These are phyloP conservation scores for Dactylis glomerata DNA, from an alignment of 176 grass and related monocot species.

Conservation along the genomic window DNA sequence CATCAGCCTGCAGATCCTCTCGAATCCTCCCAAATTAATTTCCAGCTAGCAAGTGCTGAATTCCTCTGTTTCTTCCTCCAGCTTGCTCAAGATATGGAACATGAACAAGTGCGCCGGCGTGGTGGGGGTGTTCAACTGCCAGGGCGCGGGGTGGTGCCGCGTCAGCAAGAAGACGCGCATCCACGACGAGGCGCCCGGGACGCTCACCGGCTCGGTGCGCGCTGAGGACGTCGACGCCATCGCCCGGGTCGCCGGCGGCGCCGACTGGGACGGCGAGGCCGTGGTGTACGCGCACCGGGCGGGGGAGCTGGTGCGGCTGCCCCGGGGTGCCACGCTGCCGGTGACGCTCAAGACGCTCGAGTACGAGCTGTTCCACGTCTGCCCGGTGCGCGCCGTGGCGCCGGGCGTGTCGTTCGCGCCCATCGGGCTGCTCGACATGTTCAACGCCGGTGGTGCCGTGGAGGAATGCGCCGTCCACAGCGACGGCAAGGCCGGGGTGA, in stretches of 20 bases:
- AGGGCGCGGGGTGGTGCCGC: slow-evolving; percentile 85
- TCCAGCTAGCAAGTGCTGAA: not conserved
- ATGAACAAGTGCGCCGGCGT: slow-evolving; percentile 62
- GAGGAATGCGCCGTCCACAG: slow-evolving; percentile 39
- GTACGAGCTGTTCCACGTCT: slow-evolving; percentile 80
- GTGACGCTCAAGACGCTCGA: slow-evolving; percentile 70
- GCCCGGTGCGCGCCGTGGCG: slow-evolving; percentile 39
- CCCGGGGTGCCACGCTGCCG: slow-evolving; percentile 44
- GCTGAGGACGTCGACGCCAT: slow-evolving; percentile 54
- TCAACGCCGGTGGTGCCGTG: slow-evolving; percentile 80
- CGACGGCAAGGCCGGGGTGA: not conserved
- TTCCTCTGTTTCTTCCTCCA: not conserved
- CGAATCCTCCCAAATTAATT: not conserved
- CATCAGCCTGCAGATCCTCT: not conserved
- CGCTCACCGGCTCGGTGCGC: slow-evolving; percentile 48
- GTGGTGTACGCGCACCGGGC: slow-evolving; percentile 45
- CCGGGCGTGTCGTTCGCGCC: slow-evolving; percentile 43
- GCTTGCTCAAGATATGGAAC: slow-evolving; percentile 93
- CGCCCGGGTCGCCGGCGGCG: slow-evolving; percentile 20
- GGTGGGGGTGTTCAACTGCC: slow-evolving; percentile 87
- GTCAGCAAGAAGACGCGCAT: slow-evolving; percentile 55
- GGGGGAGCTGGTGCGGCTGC: slow-evolving; percentile 60
- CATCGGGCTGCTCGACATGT: slow-evolving; percentile 72
- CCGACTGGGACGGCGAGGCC: slow-evolving; percentile 37
- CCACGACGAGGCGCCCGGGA: slow-evolving; percentile 58